Conservation (phyloP, 768 basidiomycete species). For the Astraeus odoratus region DNA sequence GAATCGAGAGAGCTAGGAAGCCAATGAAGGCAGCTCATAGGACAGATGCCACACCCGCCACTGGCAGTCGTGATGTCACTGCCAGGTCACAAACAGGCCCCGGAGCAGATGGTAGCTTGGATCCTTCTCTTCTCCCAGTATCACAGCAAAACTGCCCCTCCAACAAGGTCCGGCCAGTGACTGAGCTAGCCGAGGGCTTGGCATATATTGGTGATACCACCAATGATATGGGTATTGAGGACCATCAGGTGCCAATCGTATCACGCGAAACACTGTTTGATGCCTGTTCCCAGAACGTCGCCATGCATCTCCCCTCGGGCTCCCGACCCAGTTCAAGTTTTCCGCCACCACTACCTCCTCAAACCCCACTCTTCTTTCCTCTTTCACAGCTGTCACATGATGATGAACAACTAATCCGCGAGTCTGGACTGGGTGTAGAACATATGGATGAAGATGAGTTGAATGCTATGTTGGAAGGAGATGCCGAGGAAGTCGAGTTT, state of each 20-base stretch:
- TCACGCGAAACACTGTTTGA: conserved; percentile 16
- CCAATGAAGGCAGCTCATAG: conserved; percentile 32
- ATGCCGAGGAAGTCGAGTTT: conserved; percentile 27
- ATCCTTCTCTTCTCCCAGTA: conserved; percentile 36
- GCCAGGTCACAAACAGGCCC: conserved; percentile 5
- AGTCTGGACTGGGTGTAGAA: conserved; percentile 62
- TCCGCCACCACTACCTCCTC: conserved; percentile 3
- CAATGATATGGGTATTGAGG: conserved; percentile 1
- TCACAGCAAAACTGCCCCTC: conserved; percentile 8
- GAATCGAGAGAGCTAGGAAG: conserved; percentile 39
- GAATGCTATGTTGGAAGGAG: conserved; percentile 34
- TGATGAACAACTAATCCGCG: conserved; percentile 45
- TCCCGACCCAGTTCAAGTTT: conserved; percentile 1
- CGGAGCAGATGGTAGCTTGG: conserved; percentile 14
- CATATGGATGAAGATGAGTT: conserved; percentile 59
- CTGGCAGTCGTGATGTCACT: neutral
- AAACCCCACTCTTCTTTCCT: conserved; percentile 36
- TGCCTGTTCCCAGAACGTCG: conserved; percentile 21
- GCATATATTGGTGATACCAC: conserved; percentile 9
- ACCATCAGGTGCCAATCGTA: neutral
- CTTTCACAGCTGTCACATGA: conserved; percentile 56
- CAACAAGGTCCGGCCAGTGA: conserved; percentile 9
- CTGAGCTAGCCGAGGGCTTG: conserved; percentile 7
- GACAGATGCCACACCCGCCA: conserved; percentile 17
- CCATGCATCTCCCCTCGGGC: too few relatives aligned